These are phyloP conservation scores for Rhodomyrtus psidioides DNA, from an alignment of 441 rosid species.

Conservation along the genomic window DNA sequence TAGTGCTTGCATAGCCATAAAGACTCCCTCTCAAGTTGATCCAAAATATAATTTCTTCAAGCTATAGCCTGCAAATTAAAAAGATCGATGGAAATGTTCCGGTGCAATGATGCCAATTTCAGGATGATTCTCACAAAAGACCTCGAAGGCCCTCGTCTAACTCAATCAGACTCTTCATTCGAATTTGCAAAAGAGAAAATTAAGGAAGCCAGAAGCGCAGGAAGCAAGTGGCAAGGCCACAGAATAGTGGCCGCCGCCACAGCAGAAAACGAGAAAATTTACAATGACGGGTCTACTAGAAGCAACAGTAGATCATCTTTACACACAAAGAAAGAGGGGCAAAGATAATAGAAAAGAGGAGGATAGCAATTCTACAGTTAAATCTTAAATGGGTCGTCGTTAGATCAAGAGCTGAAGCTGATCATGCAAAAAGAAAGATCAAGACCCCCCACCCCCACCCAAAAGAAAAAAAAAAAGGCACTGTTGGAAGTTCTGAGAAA, in stretches of 20 bases:
- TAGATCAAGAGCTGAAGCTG: neutral
- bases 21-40: constrained; percentile 4
- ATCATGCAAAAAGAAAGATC: neutral
- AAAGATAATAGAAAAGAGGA: neutral
- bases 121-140: neutral
- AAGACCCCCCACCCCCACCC: neutral
- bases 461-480: too few relatives aligned
- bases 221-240: neutral
- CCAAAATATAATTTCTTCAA: constrained; percentile 5
- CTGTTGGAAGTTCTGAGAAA: neutral
- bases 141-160: neutral
- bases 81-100: neutral
- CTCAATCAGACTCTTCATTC: neutral
- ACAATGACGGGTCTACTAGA: neutral
- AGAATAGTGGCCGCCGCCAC: neutral
- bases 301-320: neutral
- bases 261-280: neutral
- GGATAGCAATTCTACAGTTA: neutral
- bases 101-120: neutral
- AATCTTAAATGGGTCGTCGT: neutral
- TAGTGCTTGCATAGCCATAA: constrained; percentile 75
- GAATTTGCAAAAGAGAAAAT: neutral
- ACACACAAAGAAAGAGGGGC: neutral
- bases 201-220: neutral
- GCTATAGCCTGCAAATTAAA: constrained; percentile 28